Base-by-base conservation (phyloP, 257 asterid genomes). In the Gardenia jasminoides region DNA sequence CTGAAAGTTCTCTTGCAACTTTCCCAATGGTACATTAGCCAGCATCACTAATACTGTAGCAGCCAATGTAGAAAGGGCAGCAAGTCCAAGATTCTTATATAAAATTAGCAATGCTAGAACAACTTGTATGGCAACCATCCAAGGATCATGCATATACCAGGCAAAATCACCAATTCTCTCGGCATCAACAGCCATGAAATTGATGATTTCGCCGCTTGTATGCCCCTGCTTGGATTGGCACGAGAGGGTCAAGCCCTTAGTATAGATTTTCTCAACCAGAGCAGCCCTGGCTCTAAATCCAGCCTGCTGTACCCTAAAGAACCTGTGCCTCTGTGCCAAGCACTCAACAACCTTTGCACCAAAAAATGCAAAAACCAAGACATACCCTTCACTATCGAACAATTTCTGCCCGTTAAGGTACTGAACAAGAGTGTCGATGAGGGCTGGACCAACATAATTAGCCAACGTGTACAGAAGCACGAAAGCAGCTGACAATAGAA, bases 61-160 rank as follows among this genome's bases (percentile, higher is more conserved):
- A 75, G 71, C 82, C 19, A 94, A 77, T 13, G 92, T 89, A 22
- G 91, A 94, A 15, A 94, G 11, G 6, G 98, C 80, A 83, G 98
- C 94, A 47, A 93, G 88, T 44, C 99, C 98, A 20, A 93, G 89
- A 87, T 91, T 91, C 74, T 80, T 89, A 76, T 91, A 94, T 39
- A 94, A 83, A 74, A 94, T 84, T 2, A 76, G 65, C 67, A 93
- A 83, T 0, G 99, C 99, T 67, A 94, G 76, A 41, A 65, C 85
- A 10, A 94, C 89, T 75, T 94, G 96, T 47, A 94, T 0, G 36
- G 89, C 1, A 56, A 91, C 92, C 90, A 87, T 83, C 99, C 99
- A 94, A 1, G 97, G 91, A 79, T 89, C 97, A 84, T 94, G 98
- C 86, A 94, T 64, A 67, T 90, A 94, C 99, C 97, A 93, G 54